Evolutionary conservation across 176 grass and related monocot species (phyloP).

Genomic region (Melocanna baccifera): DNA sequence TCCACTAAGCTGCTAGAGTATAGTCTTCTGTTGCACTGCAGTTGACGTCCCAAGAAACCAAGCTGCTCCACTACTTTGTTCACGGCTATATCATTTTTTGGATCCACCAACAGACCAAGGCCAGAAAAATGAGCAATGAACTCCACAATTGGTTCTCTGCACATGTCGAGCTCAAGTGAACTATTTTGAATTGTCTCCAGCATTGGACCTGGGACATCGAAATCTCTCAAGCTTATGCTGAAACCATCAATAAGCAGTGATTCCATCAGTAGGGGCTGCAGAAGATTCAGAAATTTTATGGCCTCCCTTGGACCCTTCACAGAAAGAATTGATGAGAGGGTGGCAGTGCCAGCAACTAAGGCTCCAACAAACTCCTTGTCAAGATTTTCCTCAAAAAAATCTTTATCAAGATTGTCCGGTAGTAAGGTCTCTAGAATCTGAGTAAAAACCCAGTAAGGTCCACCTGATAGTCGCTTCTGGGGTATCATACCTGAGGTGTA

Average conservation of each 20-base stretch:
- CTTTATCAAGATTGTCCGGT: constrained; percentile 20
- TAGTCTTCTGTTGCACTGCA: constrained; percentile 32
- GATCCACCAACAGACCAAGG: constrained; percentile 46
- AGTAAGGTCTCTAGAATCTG: constrained; percentile 39
- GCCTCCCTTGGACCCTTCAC: constrained; percentile 39
- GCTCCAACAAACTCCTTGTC: constrained; percentile 28
- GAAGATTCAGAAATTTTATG: constrained; percentile 48
- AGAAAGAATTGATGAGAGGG: constrained; percentile 32
- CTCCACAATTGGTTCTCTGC: constrained; percentile 32
- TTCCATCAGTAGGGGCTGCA: constrained; percentile 71
- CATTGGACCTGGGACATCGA: constrained; percentile 26
- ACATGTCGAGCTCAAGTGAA: constrained; percentile 27
- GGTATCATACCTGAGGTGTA: constrained; percentile 35
- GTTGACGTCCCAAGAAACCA: constrained; percentile 64
- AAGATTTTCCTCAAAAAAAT: constrained; percentile 19
- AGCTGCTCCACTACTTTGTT: constrained; percentile 66
- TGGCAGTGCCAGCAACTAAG: constrained; percentile 27
- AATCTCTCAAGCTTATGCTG: constrained; percentile 55
- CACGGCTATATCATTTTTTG: constrained; percentile 39
- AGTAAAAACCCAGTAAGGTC: constrained; percentile 38
- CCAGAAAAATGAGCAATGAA: constrained; percentile 31
- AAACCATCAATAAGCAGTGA: constrained; percentile 53
- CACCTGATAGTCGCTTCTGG: constrained; percentile 19
- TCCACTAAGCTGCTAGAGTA: constrained; percentile 53
- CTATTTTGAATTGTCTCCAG: constrained; percentile 15